Percentiles rank a stretch among this genome's conserved stretches.
Conservation (phyloP, 768 basidiomycete genomes). For the Podaxis sp. region DNA sequence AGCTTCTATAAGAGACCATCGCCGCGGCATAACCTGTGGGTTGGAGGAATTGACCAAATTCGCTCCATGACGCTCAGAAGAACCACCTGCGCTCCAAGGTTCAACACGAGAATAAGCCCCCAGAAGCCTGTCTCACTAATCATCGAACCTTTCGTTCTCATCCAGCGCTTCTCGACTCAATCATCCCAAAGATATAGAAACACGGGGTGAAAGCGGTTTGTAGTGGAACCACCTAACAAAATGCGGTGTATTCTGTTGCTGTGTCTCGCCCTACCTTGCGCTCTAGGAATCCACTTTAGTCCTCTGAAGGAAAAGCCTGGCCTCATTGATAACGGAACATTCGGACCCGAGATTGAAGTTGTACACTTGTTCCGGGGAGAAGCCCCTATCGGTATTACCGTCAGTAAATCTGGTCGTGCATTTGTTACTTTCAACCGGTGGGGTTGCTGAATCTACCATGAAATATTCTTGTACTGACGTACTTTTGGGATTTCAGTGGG, state of each 20-base stretch:
- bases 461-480: neutral
- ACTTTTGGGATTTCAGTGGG: slow-evolving; percentile 7
- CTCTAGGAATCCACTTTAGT: neutral
- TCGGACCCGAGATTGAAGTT: slow-evolving; percentile 18
- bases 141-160: neutral
- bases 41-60: no score
- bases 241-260: neutral
- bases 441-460: neutral
- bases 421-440: slow-evolving; percentile 20
- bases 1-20: no score
- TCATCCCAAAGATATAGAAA: neutral
- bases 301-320: slow-evolving; percentile 17
- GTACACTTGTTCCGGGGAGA: slow-evolving; percentile 21
- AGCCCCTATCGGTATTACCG: slow-evolving; percentile 29
- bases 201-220: neutral
- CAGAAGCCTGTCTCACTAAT: neutral
- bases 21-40: no score
- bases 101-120: neutral
- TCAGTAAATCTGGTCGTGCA: slow-evolving; percentile 12
- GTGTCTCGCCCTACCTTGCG: neutral
- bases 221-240: neutral
- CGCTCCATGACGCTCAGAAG: neutral
- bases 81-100: neutral
- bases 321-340: slow-evolving; percentile 20
- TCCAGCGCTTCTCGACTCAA: neutral